Evolutionary conservation across 164 flowering plant species (phyloP), one percentile per base, ranked within the genome.

Genomic region (Vitis labrusca): DNA sequence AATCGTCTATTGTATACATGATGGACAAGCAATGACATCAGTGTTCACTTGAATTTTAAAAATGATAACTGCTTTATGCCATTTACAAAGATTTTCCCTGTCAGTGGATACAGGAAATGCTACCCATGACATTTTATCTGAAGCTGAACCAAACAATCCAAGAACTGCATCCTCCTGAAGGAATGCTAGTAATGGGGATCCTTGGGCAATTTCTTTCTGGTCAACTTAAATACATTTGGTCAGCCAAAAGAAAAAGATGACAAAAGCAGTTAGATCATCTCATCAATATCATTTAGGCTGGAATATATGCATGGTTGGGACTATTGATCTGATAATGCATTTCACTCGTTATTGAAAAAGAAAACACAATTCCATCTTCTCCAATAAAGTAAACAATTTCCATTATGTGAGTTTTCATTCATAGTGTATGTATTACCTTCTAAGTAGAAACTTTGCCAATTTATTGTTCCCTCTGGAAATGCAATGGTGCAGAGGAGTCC

Each of bases 401-500:
- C 27, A 49, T 49, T 14, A 44, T 13, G 15, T 1, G 71, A 32
- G 5, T n/a, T n/a, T 29, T 23, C 10, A 2, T 23, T n/a, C 6
- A 23, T 17, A 47, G 13, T 2, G 12, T 6, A 63, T 8, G 65
- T 63, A 66, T 69, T 85, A 94, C 99, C 97, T 95, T 85, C 86
- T 83, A 55, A 92, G 92, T 55, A 95, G 77, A 83, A 79, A 78
- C 77, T 91, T 95, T 16, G 99, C 94, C 61, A 86, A 74, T 57
- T 70, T 6, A 66, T 87, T 85, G 77, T 88, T 85, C 66, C 87
- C 83, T 65, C 61, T 76, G 29, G 85, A 77, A 52, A 95, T 84
- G 79, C 99, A 95, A 73, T 86, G 94, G 76, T 91, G 99, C 70
- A 92, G 83, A 68, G 98, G 94, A 75, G 99, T 92, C 73, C 96